Evolutionary conservation across 495 filamentous ascomycete genomes (phyloP), one percentile per base, ranked within the genome.

Genomic region (Penicillium pulvis): DNA sequence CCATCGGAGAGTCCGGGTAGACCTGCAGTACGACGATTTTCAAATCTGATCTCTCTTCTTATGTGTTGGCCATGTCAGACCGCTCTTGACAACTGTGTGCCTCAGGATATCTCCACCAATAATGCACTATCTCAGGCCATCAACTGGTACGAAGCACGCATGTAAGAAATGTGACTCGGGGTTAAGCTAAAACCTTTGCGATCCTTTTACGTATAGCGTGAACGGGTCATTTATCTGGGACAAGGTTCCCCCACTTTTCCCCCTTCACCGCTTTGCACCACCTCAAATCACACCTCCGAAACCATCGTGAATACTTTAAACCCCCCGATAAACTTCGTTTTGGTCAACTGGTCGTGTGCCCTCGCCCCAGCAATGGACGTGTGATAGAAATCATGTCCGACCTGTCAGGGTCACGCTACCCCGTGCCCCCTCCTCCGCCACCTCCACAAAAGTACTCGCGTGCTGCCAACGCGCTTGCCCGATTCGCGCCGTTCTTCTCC

Each of bases 401-500:
- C 69, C 71, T 72, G 58, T 68, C 70, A 58, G 71, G 67, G 57
- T 64, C 71, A 70, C 66, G 72, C 57, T 66, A 68, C 16, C 67
- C 72, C 42, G 65, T 71, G 48, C 78, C 75, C 61, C 77, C 76
- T 24, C 74, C 79, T 42, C 75, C 79, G 53, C 84, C 84, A 14
- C 79, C 81, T 30, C 75, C 82, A 47, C 73, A 77, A 53, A 79
- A 73, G 66, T 79, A 83, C 70, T 77, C 72, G 35, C 73, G 78
- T 55, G 80, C 81, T 48, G 79, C 77, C 57, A 83, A 76, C 70
- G 82, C 83, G 58, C 69, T 86, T 45, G 79, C 81, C 51, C 75
- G 83, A 56, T 79, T 87, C 54, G 81, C 83, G 48, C 81, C 81
- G 9, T 82, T 85, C 65, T 76, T 81, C 51, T 80, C 81, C 36